phyloP scores from a whole-genome alignment of 2,329 filamentous ascomycete species.

The Macrophomina phaseolina region DNA sequence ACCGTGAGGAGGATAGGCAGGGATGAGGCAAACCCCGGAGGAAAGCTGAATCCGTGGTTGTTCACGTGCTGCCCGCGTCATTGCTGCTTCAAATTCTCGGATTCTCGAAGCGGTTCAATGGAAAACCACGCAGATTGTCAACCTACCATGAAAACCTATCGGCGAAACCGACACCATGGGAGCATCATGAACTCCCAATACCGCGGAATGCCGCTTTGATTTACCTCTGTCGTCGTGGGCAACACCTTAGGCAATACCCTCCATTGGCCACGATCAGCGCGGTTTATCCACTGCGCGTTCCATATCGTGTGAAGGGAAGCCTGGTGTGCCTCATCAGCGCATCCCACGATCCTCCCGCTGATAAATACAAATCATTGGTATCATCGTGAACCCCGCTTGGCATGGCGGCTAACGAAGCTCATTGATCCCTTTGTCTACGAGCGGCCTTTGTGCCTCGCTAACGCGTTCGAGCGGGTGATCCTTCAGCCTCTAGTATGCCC shows the following conservation, averaged over 20 bases:
- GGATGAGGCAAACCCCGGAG: too few relatives aligned
- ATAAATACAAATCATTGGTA: not conserved
- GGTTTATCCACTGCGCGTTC: not conserved
- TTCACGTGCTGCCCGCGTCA: too few relatives aligned
- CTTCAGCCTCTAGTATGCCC: slow-evolving; percentile 7
- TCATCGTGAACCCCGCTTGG: not conserved
- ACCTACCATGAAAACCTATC: not conserved
- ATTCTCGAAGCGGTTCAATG: not conserved
- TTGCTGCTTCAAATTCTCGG: too few relatives aligned
- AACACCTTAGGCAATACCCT: not conserved
- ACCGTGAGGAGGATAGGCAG: too few relatives aligned
- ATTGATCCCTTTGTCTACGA: not conserved
- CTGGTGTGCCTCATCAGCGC: not conserved
- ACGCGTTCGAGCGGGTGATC: slow-evolving; percentile 1
- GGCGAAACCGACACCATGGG: not conserved
- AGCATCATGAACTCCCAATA: not conserved
- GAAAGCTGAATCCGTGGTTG: too few relatives aligned
- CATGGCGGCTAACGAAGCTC: not conserved
- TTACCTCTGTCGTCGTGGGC: not conserved
- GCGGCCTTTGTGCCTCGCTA: not conserved
- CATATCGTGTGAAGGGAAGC: not conserved
- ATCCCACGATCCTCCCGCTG: slow-evolving; percentile 4
- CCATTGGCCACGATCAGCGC: not conserved
- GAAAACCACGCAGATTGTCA: not conserved
- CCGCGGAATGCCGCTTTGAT: not conserved